Percentiles rank a stretch among this genome's conserved stretches.
Evolutionary conservation across 768 basidiomycete species (phyloP).

Genomic region (Suillus bovinus): DNA sequence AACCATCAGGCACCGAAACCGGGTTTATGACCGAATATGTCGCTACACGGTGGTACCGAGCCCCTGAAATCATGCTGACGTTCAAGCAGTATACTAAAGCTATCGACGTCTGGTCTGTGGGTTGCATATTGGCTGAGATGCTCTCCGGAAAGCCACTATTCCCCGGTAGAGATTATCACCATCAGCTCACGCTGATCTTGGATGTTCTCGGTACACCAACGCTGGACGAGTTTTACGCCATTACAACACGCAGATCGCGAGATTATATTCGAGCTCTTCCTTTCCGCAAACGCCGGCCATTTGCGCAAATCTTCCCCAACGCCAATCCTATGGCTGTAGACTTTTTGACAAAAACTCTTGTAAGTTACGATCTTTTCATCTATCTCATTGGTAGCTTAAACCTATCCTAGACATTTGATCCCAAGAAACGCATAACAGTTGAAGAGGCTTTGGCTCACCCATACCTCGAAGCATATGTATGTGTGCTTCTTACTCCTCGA

Average conservation of each 20-base stretch:
- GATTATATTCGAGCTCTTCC: slow-evolving; percentile 96
- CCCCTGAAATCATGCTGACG: slow-evolving; percentile 99
- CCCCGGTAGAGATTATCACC: slow-evolving; percentile 95
- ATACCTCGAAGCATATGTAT: slow-evolving; percentile 88
- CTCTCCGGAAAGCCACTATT: slow-evolving; percentile 95
- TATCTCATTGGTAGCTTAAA: background rate
- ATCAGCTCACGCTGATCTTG: slow-evolving; percentile 93
- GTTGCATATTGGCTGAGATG: slow-evolving; percentile 94
- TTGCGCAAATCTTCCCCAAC: slow-evolving; percentile 86
- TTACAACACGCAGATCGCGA: slow-evolving; percentile 86
- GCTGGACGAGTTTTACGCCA: slow-evolving; percentile 96
- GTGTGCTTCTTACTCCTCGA: slow-evolving; percentile 24
- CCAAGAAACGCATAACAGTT: slow-evolving; percentile 93
- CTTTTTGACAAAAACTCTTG: slow-evolving; percentile 83
- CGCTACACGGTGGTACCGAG: slow-evolving; percentile 98
- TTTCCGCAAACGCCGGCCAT: slow-evolving; percentile 85
- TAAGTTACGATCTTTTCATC: slow-evolving; percentile 29
- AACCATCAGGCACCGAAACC: slow-evolving; percentile 80
- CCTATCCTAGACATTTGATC: slow-evolving; percentile 81
- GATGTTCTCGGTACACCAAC: slow-evolving; percentile 97
- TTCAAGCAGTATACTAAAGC: slow-evolving; percentile 99
- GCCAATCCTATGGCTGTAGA: slow-evolving; percentile 79
- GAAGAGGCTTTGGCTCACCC: slow-evolving; percentile 95
- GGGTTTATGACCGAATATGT: slow-evolving; percentile 98
- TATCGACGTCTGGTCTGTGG: slow-evolving; percentile 89